Evolutionary conservation across 2,329 filamentous ascomycete genomes (phyloP).

Genomic region (Ophiocordyceps robertsii): DNA sequence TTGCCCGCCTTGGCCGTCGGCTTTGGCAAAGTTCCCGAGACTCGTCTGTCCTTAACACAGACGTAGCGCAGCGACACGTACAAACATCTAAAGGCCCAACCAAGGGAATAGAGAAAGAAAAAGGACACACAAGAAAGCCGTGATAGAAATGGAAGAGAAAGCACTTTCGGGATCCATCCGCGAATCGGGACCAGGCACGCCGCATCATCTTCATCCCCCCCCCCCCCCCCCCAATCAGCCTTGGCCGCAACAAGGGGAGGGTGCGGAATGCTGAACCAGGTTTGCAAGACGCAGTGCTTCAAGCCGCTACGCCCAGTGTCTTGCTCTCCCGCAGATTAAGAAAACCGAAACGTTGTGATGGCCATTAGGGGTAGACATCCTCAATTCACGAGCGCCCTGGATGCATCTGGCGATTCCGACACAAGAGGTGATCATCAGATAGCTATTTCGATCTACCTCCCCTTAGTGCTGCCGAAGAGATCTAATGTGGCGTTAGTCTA

Average conservation of each 20-base stretch:
- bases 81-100: conserved; percentile 2
- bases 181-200: background rate
- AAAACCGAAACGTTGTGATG: background rate
- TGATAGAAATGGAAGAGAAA: background rate
- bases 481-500: conserved; percentile 20
- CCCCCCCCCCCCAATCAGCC: background rate
- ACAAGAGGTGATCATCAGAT: conserved; percentile 2
- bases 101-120: background rate
- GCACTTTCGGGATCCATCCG: background rate
- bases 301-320: background rate
- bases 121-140: background rate
- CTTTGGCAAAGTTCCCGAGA: background rate
- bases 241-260: background rate
- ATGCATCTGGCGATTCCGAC: conserved; percentile 1
- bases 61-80: background rate
- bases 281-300: background rate
- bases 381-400: conserved; percentile 1
- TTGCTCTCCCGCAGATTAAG: background rate
- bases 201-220: background rate
- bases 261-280: background rate
- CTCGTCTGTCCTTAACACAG: background rate
- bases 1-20: background rate
- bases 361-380: background rate
- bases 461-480: conserved; percentile 23
- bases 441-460: conserved; percentile 15